Evolutionary conservation across 805 yeast genomes (phyloP), one percentile per base, ranked within the genome.

Genomic region (Lachancea sp.): DNA sequence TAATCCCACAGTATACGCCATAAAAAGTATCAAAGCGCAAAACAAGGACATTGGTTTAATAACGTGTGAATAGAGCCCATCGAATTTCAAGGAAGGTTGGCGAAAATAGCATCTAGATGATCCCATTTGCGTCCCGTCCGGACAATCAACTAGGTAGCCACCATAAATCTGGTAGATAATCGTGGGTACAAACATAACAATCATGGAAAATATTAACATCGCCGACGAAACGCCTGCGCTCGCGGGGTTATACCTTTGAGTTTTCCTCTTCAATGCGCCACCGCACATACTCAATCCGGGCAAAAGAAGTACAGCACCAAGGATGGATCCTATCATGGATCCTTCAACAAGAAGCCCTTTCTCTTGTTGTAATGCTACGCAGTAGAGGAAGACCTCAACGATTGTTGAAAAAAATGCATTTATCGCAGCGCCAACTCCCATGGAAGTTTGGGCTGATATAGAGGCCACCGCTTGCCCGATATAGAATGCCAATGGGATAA

Each of bases 381-480:
- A 82, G 60, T 92, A 92, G 36, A 90, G 67, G 60, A 81, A 92
- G 7, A 92, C 83, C 60, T 92, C 98, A 5, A 92, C 97, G 36
- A 92, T 74, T 0, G 98, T 89, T 1, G 97, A 89, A 70, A 92
- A 92, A 55, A 92, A 90, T 0, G 98, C 98, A 61, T 92, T 92
- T 52, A 92, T 88, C 0, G 89, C 96, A 1, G 98, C 98, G 68
- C 97, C 97, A 45, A 92, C 79, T 21, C 97, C 97, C 98, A 92
- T 92, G 0, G 97, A 89, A 0, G 97, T 86, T 65, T 92, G 98
- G 0, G 98, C 97, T 5, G 96, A 84, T 44, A 92, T 92, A 2
- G 97, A 89, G 0, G 98, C 98, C n/a, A 92, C 98, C 5, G 97
- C 97, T 63, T 90, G 97, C 3, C 98, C 98, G 52, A 92, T 89